These are phyloP conservation scores for Pseudonitzschia pungens DNA, from an alignment of 108 stramenopile genomes.

Conservation along the genomic window DNA sequence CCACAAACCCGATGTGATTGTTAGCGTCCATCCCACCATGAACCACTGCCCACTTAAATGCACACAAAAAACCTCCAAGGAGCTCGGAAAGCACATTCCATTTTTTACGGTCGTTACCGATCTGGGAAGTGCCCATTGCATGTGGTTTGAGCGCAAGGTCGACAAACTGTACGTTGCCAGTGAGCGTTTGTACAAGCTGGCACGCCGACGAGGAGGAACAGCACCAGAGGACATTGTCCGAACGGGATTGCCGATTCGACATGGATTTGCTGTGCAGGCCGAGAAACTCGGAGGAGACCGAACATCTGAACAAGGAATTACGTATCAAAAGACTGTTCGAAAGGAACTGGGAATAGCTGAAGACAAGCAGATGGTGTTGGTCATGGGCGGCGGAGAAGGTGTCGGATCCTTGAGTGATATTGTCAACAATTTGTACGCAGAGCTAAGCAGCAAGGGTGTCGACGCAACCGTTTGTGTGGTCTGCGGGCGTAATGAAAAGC, in stretches of 20 bases:
- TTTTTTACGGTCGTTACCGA: conserved; percentile 97
- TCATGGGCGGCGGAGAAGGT: conserved; percentile 97
- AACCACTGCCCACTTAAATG: conserved; percentile 76
- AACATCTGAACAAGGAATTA: conserved; percentile 46
- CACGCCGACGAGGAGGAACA: conserved; percentile 67
- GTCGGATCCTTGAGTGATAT: conserved; percentile 82
- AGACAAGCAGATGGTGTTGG: conserved; percentile 70
- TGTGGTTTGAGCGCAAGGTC: conserved; percentile 88
- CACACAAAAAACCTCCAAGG: conserved; percentile 54
- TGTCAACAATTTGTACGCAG: conserved; percentile 68
- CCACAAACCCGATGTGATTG: conserved; percentile 83
- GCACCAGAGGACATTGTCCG: conserved; percentile 79
- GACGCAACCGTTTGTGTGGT: conserved; percentile 91
- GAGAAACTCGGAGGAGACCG: conserved; percentile 64
- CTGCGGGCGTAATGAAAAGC: conserved; percentile 89
- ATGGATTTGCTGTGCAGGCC: conserved; percentile 74
- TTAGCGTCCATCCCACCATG: conserved; percentile 95
- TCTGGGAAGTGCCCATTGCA: conserved; percentile 89
- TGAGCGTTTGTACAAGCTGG: conserved; percentile 65
- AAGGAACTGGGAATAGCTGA: conserved; percentile 57
- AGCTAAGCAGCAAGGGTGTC: conserved; percentile 53
- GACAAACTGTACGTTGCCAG: conserved; percentile 91
- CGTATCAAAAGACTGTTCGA: conserved; percentile 45
- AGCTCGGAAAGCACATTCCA: conserved; percentile 66
- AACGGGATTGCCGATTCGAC: conserved; percentile 92